Evolutionary conservation across 148 eudicot genomes (phyloP).

Genomic region (Arctostaphylos glauca): DNA sequence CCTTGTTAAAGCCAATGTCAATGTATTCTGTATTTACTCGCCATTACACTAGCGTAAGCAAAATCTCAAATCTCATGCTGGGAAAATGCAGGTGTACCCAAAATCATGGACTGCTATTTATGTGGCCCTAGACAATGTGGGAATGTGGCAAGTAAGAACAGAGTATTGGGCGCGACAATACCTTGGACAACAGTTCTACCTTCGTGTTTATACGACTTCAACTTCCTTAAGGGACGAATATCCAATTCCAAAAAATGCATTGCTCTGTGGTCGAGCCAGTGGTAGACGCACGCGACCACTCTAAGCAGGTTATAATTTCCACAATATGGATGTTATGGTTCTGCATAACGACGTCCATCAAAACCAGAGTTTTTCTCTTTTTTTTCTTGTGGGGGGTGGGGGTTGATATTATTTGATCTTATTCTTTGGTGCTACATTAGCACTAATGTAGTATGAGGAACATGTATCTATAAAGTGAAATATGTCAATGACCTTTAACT

Average conservation of each 20-base stretch:
- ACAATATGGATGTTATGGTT: background rate
- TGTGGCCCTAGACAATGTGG: constrained; percentile 83
- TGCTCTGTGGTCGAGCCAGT: constrained; percentile 79
- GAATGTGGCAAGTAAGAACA: constrained; percentile 93
- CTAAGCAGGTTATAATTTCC: constrained; percentile 17
- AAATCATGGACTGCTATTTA: constrained; percentile 87
- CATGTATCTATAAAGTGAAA: background rate
- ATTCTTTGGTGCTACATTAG: constrained; percentile 44
- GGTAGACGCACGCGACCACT: constrained; percentile 76
- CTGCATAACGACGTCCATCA: constrained; percentile 19
- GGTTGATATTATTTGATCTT: constrained; percentile 15
- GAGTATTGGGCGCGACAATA: constrained; percentile 96
- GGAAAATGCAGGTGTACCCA: constrained; percentile 70
- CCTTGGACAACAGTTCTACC: constrained; percentile 82
- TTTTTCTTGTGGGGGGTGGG: no score
- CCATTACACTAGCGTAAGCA: no score
- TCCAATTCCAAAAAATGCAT: constrained; percentile 89
- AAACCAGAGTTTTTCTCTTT: constrained; percentile 17
- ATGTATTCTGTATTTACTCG: no score
- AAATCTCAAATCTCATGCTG: background rate
- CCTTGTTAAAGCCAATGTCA: no score
- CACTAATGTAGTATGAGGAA: constrained; percentile 18
- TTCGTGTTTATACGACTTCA: constrained; percentile 70
- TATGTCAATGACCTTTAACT: constrained; percentile 59
- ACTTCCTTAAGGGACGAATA: constrained; percentile 81